Evolutionary conservation across 495 filamentous ascomycete species (phyloP), one percentile per base, ranked within the genome.

Genomic region (Hypoxylon lienhwacheense): DNA sequence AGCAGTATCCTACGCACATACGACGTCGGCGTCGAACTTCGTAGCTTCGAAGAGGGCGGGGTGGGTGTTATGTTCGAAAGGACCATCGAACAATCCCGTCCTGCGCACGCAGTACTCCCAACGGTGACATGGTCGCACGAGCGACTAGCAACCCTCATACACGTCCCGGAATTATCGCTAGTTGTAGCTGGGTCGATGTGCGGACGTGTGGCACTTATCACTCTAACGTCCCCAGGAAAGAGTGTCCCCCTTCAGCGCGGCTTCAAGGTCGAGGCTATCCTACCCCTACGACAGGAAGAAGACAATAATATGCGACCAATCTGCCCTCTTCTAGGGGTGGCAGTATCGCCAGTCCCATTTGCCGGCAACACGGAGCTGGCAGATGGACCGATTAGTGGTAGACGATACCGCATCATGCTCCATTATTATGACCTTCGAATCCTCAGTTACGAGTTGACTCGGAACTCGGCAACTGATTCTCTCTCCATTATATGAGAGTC

Each of bases 101-200:
- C 74, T 87, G 15, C 69, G 66, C 32, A 75, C 77, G 51, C 58
- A 53, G 7, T 59, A 72, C 15, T 63, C 21, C 35, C 63, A 61
- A n/a, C 68, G 64, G 7, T 70, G 47, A 11, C 64, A 77, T 33
- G 47, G 25, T 55, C 65, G 14, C 78, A 77, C 47, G 80, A 91
- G 61, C 85, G 92, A 3, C 73, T 96, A 19, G 89, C 87, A 70
- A 87, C 92, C 82, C 70, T 86, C 4, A 71, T 83, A 17, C 81
- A 88, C 46, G 81, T 97, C 19, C 88, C 88, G 0, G 87, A 93
- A 50, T 76, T 95, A 12, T 87, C 83, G 4, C 73, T 97, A 21
- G 81, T 95, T 3, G 71, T 91, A 6, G 78, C 85, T 0, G 91
- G 81, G 5, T 86, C 85, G 3, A 81, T 88, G 35, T 81, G 77